These are phyloP conservation scores for Curvularia eragrostidis DNA, from an alignment of 2,329 filamentous ascomycete genomes.

Conservation along the genomic window DNA sequence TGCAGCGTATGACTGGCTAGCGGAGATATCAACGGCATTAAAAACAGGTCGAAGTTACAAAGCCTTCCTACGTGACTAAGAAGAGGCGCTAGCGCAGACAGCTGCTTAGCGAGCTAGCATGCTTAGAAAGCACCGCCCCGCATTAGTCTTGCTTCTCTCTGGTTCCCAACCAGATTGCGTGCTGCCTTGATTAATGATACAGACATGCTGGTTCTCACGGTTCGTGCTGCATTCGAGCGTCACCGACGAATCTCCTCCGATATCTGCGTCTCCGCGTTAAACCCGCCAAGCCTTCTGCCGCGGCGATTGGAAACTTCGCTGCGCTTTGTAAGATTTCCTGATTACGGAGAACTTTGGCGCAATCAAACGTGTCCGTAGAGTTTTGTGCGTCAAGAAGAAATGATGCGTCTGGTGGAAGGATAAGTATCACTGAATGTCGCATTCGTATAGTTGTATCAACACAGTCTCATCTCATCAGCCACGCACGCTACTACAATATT, in stretches of 20 bases:
- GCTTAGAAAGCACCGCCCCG: constrained; percentile 1
- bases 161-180: constrained; percentile 1
- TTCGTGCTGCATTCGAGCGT: not conserved
- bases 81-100: constrained; percentile 1
- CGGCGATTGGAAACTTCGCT: not conserved
- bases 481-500: not conserved
- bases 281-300: not conserved
- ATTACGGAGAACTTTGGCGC: constrained; percentile 1
- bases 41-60: not conserved
- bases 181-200: not conserved
- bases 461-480: not conserved
- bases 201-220: not conserved
- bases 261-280: not conserved
- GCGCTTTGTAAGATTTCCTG: constrained; percentile 5
- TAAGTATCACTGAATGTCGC: constrained; percentile 2
- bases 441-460: not conserved
- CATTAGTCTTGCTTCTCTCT: not conserved
- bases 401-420: not conserved
- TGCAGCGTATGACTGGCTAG: not conserved
- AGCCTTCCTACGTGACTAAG: not conserved
- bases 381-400: not conserved
- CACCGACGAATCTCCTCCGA: not conserved
- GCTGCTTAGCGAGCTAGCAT: not conserved
- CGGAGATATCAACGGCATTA: not conserved
- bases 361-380: not conserved